Percentiles rank a stretch among this genome's conserved stretches.
Conservation (phyloP, 2,329 filamentous ascomycete genomes). For the Aspergillus vadensis region DNA sequence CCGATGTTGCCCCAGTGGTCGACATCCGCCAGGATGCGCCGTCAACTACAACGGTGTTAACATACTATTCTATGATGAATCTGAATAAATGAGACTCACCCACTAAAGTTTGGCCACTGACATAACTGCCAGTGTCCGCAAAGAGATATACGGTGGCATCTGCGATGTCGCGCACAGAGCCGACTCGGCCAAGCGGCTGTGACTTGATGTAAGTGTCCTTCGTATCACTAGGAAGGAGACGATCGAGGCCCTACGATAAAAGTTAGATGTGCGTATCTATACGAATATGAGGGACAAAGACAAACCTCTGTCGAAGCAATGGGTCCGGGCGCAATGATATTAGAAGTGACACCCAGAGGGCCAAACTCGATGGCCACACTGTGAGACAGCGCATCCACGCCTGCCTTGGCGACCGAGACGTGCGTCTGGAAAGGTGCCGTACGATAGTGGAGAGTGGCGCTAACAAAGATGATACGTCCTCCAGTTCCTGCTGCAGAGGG, state of each 20-base stretch:
- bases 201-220: slow-evolving; percentile 49
- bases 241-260: slow-evolving; percentile 60
- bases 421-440: slow-evolving; percentile 84
- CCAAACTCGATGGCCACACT: slow-evolving; percentile 87
- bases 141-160: slow-evolving; percentile 91
- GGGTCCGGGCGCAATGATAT: slow-evolving; percentile 84
- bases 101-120: slow-evolving; percentile 80
- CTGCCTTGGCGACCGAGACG: slow-evolving; percentile 88
- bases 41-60: slow-evolving; percentile 34
- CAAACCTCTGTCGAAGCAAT: slow-evolving; percentile 75
- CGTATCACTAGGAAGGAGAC: slow-evolving; percentile 59
- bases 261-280: slow-evolving; percentile 2
- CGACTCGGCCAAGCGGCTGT: slow-evolving; percentile 75
- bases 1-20: slow-evolving; percentile 31
- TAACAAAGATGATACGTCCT: slow-evolving; percentile 86
- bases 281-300: not conserved
- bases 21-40: slow-evolving; percentile 46
- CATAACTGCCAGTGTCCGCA: slow-evolving; percentile 79
- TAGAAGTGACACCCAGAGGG: slow-evolving; percentile 80
- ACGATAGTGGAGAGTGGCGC: slow-evolving; percentile 87
- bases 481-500: slow-evolving; percentile 60
- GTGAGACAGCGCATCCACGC: slow-evolving; percentile 79
- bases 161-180: slow-evolving; percentile 81
- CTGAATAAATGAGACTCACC: slow-evolving; percentile 36
- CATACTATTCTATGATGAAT: not conserved